Percentiles rank a stretch among this genome's conserved stretches.
Evolutionary conservation across 148 eudicot species (phyloP).

Genomic region (Nepenthes gracilis): DNA sequence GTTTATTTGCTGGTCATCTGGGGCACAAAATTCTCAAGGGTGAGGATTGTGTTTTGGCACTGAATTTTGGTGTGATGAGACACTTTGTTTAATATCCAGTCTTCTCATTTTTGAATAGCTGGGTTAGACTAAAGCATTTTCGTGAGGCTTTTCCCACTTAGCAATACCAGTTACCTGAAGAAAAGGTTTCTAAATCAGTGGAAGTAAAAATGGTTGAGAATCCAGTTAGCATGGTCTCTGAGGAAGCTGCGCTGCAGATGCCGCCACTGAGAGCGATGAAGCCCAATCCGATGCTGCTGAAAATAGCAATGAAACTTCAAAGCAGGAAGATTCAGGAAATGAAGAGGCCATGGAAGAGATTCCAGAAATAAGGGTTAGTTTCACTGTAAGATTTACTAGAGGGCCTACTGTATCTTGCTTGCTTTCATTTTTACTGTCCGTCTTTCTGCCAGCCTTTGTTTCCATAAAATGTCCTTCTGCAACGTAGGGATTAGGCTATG

Average conservation of each 20-base stretch:
- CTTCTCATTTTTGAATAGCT: too few species aligned
- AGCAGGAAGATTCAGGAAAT: conserved; percentile 12
- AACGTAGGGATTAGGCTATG: too few species aligned
- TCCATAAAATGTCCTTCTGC: too few species aligned
- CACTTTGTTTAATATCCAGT: too few species aligned
- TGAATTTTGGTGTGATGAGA: too few species aligned
- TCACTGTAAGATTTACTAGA: neutral
- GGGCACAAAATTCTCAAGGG: too few species aligned
- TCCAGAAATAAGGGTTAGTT: conserved; percentile 58
- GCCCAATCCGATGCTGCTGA: conserved; percentile 33
- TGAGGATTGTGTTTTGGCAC: too few species aligned
- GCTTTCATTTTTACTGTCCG: too few species aligned
- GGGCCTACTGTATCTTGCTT: neutral
- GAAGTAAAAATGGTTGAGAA: conserved; percentile 39
- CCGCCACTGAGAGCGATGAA: conserved; percentile 20
- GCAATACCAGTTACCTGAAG: neutral
- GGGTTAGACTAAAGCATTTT: neutral
- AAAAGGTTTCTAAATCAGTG: conserved; percentile 19
- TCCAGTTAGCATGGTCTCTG: neutral
- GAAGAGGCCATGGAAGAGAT: conserved; percentile 37
- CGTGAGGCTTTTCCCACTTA: neutral
- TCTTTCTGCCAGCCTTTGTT: too few species aligned
- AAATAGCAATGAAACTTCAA: conserved; percentile 44
- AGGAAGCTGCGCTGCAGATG: neutral
- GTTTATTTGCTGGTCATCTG: too few species aligned